Base-by-base conservation (phyloP, 2,329 filamentous ascomycete species). In the Fusarium anguioides region DNA sequence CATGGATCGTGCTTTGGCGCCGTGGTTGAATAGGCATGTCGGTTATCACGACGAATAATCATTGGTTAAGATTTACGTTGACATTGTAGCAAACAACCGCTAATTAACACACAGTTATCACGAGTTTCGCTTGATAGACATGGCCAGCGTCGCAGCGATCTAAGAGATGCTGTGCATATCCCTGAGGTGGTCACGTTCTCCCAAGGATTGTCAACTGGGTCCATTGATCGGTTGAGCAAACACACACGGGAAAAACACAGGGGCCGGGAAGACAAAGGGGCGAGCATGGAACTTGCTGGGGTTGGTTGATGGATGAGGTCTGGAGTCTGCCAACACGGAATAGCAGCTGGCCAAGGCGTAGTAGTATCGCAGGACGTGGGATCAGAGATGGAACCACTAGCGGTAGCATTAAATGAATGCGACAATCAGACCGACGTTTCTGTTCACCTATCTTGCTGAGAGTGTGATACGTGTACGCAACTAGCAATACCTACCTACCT, bases 321-420 rank as follows among this genome's bases (percentile, higher is more conserved):
- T 63, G 45, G 49, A 65, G 61, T 50, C 26, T 50, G 39, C 40
- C 33, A 52, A 49, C 47, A 35, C 21, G 42, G 51, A n/a, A 51
- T 26, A 20, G 21, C 29, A 49, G 41, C 46, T 54, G 64, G 64
- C 41, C 64, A 46, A 60, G 64, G 64, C 64, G 58, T 54, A 52
- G 31, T 52, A 33, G 42, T 21, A 62, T 60, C 36, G 64, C 39
- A 58, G 52, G 48, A 67, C 41, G 58, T 60, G 63, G 64, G 51
- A 67, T 59, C 47, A 63, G 52, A 64, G 24, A 60, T 60, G 64
- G 64, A 29, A 45, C 63, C 46, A 45, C 46, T 60, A 44, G 23
- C 17, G 55, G 24, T n/a, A 52, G 33, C 23, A 41, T 17, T 26
- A 37, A 33, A 47, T 67, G 57, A 56, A 39, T 52, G 39, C 47